Conservation (phyloP, 2,329 filamentous ascomycete genomes). For the Aulographum hederae region DNA sequence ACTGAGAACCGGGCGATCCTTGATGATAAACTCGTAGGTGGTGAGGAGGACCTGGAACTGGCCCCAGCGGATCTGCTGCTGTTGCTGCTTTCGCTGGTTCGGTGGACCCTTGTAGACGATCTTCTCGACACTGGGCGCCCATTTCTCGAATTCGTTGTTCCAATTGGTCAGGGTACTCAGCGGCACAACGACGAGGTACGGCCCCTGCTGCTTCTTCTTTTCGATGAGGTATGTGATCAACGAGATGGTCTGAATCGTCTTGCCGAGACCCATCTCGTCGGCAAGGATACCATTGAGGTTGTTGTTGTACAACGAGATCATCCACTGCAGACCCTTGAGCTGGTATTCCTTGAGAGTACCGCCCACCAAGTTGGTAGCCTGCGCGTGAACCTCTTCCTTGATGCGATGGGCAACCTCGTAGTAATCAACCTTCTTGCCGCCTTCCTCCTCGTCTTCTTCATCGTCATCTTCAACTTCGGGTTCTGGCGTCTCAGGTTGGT, state of each 20-base stretch:
- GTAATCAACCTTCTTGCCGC: constrained; percentile 81
- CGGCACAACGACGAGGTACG: constrained; percentile 91
- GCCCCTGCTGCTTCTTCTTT: constrained; percentile 77
- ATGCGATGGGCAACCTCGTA: constrained; percentile 94
- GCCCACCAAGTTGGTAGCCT: constrained; percentile 75
- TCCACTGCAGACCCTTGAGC: constrained; percentile 96
- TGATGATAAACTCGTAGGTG: constrained; percentile 99
- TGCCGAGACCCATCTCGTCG: constrained; percentile 98
- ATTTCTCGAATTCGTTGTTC: constrained; percentile 98
- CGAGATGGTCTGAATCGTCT: constrained; percentile 98
- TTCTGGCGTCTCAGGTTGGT: constrained; percentile 32
- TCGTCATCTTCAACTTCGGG: constrained; percentile 40
- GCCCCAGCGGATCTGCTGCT: constrained; percentile 85
- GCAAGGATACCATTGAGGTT: constrained; percentile 97
- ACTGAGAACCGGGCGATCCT: constrained; percentile 82
- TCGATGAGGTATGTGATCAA: constrained; percentile 95
- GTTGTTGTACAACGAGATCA: constrained; percentile 99
- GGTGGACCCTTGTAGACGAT: constrained; percentile 97
- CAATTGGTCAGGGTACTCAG: constrained; percentile 96
- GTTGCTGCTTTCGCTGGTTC: constrained; percentile 68
- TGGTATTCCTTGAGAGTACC: constrained; percentile 95
- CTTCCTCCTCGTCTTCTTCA: constrained; percentile 49
- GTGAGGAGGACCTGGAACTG: constrained; percentile 93
- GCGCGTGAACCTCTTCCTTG: constrained; percentile 74
- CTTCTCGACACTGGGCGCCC: constrained; percentile 72